A percentile compares a stretch with the other conserved stretches of the same genome.
Conservation (phyloP, 805 yeast species). For the Monosporozyma siamensis region DNA sequence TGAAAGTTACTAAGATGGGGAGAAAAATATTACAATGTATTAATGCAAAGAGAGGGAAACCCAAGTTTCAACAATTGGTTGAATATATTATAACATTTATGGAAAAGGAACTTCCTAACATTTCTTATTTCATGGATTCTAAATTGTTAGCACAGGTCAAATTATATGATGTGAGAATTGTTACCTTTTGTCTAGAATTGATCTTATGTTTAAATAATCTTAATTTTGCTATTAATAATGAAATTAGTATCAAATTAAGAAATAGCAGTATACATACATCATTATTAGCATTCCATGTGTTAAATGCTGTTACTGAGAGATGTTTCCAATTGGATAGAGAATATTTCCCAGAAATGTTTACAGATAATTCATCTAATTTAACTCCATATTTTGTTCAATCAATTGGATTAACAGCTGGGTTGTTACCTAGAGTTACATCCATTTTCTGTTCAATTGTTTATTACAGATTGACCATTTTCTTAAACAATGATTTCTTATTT, state of each 20-base stretch:
- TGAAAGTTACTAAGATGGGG: slow-evolving; percentile 11
- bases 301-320: slow-evolving; percentile 9
- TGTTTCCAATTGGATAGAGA: slow-evolving; percentile 14
- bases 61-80: slow-evolving; percentile 7
- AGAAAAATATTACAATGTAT: slow-evolving; percentile 13
- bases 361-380: slow-evolving; percentile 3
- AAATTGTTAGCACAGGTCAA: background rate
- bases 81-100: slow-evolving; percentile 1
- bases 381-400: slow-evolving; percentile 15
- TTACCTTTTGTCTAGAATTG: slow-evolving; percentile 3
- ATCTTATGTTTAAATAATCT: slow-evolving; percentile 11
- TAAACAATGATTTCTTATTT: slow-evolving; percentile 2
- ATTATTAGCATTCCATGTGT: slow-evolving; percentile 13
- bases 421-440: slow-evolving; percentile 8
- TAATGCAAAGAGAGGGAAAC: slow-evolving; percentile 7
- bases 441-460: slow-evolving; percentile 5
- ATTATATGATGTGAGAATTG: slow-evolving; percentile 3
- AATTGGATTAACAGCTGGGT: background rate
- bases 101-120: slow-evolving; percentile 3
- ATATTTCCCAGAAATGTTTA: slow-evolving; percentile 12
- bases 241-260: slow-evolving; percentile 7
- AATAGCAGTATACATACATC: slow-evolving; percentile 8
- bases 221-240: slow-evolving; percentile 9
- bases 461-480: slow-evolving; percentile 5
- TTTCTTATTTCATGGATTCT: background rate